phyloP scores from a whole-genome alignment of 257 asterid species.

The Solanum pennellii region DNA sequence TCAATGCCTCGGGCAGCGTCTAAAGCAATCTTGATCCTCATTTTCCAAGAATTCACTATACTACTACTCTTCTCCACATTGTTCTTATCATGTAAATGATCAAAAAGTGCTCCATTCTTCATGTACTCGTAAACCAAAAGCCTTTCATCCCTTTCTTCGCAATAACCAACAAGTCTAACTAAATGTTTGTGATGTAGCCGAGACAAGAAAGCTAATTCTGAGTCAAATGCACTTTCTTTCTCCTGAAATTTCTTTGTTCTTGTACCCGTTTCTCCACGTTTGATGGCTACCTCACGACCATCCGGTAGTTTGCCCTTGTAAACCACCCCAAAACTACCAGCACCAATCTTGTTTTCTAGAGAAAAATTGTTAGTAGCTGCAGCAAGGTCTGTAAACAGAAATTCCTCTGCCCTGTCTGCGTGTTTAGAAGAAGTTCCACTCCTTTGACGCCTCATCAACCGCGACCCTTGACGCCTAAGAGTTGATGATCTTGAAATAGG shows the following conservation, averaged over 20 bases:
- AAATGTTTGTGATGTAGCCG: conserved; percentile 90
- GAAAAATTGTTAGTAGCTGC: conserved; percentile 58
- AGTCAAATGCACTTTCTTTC: conserved; percentile 76
- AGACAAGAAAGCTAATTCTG: conserved; percentile 66
- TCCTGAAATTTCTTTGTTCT: conserved; percentile 62
- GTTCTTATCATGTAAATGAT: conserved; percentile 56
- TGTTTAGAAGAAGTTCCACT: conserved; percentile 77
- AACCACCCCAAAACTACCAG: conserved; percentile 79
- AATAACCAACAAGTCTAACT: conserved; percentile 63
- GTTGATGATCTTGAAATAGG: conserved; percentile 73
- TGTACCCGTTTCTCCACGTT: conserved; percentile 58
- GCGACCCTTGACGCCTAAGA: conserved; percentile 69
- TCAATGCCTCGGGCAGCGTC: conserved; percentile 88
- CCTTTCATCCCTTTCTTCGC: conserved; percentile 74
- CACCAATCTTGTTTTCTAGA: conserved; percentile 64
- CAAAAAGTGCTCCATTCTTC: conserved; percentile 80
- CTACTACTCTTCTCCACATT: conserved; percentile 46
- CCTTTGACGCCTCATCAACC: conserved; percentile 72
- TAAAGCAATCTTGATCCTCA: conserved; percentile 62
- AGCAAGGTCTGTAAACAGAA: conserved; percentile 42
- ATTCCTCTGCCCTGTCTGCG: conserved; percentile 68
- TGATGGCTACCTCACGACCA: conserved; percentile 79
- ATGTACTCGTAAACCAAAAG: conserved; percentile 69
- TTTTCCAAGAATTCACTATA: conserved; percentile 62
- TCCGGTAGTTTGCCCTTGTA: conserved; percentile 56